phyloP scores from a whole-genome alignment of 2,329 filamentous ascomycete genomes.

The Aspergillus caelatus region DNA sequence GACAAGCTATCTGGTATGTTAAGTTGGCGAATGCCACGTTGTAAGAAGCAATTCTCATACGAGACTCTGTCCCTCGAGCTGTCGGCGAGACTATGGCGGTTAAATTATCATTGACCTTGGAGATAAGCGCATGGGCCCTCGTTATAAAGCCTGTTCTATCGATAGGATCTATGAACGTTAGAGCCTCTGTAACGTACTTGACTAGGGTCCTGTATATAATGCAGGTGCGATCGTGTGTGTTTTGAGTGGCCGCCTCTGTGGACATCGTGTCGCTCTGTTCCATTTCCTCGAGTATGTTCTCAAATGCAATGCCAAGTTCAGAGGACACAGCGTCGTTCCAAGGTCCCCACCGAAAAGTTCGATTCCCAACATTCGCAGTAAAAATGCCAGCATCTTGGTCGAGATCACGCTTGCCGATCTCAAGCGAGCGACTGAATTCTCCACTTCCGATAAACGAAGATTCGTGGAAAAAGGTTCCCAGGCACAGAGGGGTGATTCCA shows the following conservation, averaged over 20 bases:
- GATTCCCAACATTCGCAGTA: constrained; percentile 39
- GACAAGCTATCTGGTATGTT: constrained; percentile 39
- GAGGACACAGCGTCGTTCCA: constrained; percentile 61
- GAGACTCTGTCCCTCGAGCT: constrained; percentile 20
- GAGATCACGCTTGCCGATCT: constrained; percentile 44
- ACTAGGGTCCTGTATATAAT: constrained; percentile 47
- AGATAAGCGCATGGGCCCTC: constrained; percentile 39
- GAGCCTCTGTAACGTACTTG: constrained; percentile 50
- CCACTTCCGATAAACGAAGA: constrained; percentile 62
- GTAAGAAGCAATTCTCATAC: constrained; percentile 32
- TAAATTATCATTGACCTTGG: constrained; percentile 42
- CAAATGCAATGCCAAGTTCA: constrained; percentile 44
- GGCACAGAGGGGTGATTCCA: constrained; percentile 51
- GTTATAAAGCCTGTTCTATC: constrained; percentile 54
- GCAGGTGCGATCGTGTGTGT: constrained; percentile 17
- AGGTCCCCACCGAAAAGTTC: constrained; percentile 49
- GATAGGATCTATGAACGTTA: constrained; percentile 58
- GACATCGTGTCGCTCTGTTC: constrained; percentile 16
- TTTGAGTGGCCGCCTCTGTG: constrained; percentile 4
- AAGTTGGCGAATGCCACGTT: constrained; percentile 44
- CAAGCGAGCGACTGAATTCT: constrained; percentile 52
- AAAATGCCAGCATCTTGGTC: constrained; percentile 45
- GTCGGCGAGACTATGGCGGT: constrained; percentile 19
- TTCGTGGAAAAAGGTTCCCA: constrained; percentile 59
- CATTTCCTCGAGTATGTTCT: constrained; percentile 30